Conservation (phyloP, 2,329 filamentous ascomycete species). For the Aspergillus sp. region DNA sequence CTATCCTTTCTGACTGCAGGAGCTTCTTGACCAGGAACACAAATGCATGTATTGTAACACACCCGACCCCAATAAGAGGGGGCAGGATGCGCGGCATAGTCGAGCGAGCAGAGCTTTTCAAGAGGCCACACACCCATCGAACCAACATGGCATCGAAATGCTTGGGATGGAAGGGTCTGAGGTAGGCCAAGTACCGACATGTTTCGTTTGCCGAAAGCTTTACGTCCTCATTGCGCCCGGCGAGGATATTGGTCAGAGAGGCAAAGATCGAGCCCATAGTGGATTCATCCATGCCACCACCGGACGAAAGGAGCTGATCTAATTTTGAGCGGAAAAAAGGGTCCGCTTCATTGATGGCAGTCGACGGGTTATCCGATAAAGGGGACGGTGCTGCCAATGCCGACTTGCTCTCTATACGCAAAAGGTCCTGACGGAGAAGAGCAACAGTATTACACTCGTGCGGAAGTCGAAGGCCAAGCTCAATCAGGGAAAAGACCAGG, state of each 20-base stretch:
- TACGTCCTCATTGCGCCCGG: slow-evolving; percentile 24
- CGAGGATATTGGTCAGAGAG: slow-evolving; percentile 38
- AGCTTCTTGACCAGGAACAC: slow-evolving; percentile 35
- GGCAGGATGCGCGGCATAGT: slow-evolving; percentile 34
- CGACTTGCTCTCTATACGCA: slow-evolving; percentile 41
- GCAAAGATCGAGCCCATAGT: slow-evolving; percentile 43
- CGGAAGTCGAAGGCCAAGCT: slow-evolving; percentile 42
- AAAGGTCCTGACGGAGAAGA: slow-evolving; percentile 44
- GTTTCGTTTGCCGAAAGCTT: slow-evolving; percentile 34
- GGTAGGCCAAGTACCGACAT: slow-evolving; percentile 41
- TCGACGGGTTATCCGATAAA: slow-evolving; percentile 47
- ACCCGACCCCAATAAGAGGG: slow-evolving; percentile 45
- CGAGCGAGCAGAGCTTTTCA: slow-evolving; percentile 34
- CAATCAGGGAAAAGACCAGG: slow-evolving; percentile 44
- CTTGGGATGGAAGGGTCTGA: slow-evolving; percentile 43
- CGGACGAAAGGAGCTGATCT: slow-evolving; percentile 45
- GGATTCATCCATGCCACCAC: slow-evolving; percentile 46
- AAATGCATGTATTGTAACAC: slow-evolving; percentile 42
- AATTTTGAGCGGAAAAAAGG: slow-evolving; percentile 44
- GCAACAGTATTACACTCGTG: slow-evolving; percentile 38
- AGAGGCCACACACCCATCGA: slow-evolving; percentile 39
- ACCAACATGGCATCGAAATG: slow-evolving; percentile 43
- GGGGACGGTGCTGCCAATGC: slow-evolving; percentile 47
- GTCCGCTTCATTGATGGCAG: slow-evolving; percentile 38
- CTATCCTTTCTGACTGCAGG: slow-evolving; percentile 20